Evolutionary conservation across 2,329 filamentous ascomycete species (phyloP).

Genomic region (Cladosporium sp.): DNA sequence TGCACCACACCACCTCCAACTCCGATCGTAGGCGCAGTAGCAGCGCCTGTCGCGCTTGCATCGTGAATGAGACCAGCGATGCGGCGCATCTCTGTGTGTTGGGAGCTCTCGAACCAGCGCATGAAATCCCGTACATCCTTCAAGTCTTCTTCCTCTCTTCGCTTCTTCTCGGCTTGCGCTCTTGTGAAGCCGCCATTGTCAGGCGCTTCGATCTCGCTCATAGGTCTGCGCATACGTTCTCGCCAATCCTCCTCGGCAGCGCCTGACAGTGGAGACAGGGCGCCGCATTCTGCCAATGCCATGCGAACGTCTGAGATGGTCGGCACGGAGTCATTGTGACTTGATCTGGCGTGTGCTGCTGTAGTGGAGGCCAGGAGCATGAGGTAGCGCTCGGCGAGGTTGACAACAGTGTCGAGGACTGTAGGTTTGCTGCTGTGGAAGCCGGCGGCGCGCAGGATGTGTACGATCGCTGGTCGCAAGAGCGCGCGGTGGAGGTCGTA

Average conservation of each 20-base stretch:
- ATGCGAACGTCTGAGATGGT: constrained; percentile 76
- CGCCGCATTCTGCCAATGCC: constrained; percentile 77
- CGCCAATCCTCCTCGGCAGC: constrained; percentile 64
- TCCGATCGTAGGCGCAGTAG: constrained; percentile 24
- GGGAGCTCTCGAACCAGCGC: constrained; percentile 69
- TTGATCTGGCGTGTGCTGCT: constrained; percentile 65
- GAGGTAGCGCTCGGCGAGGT: constrained; percentile 79
- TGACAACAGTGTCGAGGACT: constrained; percentile 82
- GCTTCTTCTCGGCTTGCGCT: constrained; percentile 37
- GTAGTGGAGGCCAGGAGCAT: constrained; percentile 68
- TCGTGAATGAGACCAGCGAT: constrained; percentile 61
- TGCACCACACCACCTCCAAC: constrained; percentile 36
- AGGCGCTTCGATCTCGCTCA: constrained; percentile 35
- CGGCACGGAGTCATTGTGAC: constrained; percentile 61
- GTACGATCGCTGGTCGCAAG: constrained; percentile 79
- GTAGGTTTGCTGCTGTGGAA: constrained; percentile 79
- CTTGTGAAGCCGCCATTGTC: constrained; percentile 29
- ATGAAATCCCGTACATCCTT: constrained; percentile 75
- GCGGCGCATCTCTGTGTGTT: constrained; percentile 75
- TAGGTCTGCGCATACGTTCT: constrained; percentile 46
- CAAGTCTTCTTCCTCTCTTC: constrained; percentile 65
- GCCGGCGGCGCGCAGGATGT: constrained; percentile 86
- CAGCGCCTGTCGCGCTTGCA: constrained; percentile 48
- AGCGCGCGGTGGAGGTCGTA: constrained; percentile 65
- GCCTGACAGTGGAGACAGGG: constrained; percentile 65